These are phyloP conservation scores for Picochlorum sp. DNA, from an alignment of 139 green algal species.

Conservation along the genomic window DNA sequence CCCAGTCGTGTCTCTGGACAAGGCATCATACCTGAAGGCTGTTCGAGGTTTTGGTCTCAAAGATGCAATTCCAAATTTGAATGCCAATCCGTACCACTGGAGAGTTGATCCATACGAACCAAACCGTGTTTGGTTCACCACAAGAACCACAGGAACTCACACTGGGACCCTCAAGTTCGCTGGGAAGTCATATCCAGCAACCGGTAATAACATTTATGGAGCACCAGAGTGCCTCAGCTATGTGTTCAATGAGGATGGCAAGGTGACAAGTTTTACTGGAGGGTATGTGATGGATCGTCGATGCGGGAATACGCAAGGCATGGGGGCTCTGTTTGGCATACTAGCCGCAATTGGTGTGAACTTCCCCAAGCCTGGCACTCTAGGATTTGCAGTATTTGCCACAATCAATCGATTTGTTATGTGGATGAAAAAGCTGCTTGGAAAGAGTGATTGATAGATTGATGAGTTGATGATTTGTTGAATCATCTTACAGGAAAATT, in stretches of 20 bases:
- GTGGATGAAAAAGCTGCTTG: neutral
- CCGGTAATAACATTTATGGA: slow-evolving; percentile 27
- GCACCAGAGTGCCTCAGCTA: slow-evolving; percentile 34
- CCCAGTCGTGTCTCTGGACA: slow-evolving; percentile 22
- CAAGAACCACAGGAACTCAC: slow-evolving; percentile 34
- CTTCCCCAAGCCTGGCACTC: slow-evolving; percentile 25
- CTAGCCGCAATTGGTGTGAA: slow-evolving; percentile 40
- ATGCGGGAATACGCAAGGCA: slow-evolving; percentile 50
- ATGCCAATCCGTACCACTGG: slow-evolving; percentile 8
- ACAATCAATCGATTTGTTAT: slow-evolving; percentile 1
- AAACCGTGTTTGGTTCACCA: slow-evolving; percentile 59
- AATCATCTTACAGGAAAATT: neutral
- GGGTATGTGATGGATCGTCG: slow-evolving; percentile 44
- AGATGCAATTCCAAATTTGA: slow-evolving; percentile 40
- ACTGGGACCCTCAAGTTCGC: slow-evolving; percentile 38
- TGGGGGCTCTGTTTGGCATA: slow-evolving; percentile 60
- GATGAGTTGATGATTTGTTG: slow-evolving; percentile 1
- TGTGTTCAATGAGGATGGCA: slow-evolving; percentile 52
- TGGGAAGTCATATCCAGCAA: slow-evolving; percentile 25
- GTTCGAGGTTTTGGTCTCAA: slow-evolving; percentile 36
- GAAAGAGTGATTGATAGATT: slow-evolving; percentile 8
- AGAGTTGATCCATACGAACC: slow-evolving; percentile 48
- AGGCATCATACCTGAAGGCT: slow-evolving; percentile 23
- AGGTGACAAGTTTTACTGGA: slow-evolving; percentile 44
- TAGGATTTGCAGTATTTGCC: slow-evolving; percentile 9